phyloP scores from a whole-genome alignment of 768 basidiomycete species.

The Roridomyces roridus region DNA sequence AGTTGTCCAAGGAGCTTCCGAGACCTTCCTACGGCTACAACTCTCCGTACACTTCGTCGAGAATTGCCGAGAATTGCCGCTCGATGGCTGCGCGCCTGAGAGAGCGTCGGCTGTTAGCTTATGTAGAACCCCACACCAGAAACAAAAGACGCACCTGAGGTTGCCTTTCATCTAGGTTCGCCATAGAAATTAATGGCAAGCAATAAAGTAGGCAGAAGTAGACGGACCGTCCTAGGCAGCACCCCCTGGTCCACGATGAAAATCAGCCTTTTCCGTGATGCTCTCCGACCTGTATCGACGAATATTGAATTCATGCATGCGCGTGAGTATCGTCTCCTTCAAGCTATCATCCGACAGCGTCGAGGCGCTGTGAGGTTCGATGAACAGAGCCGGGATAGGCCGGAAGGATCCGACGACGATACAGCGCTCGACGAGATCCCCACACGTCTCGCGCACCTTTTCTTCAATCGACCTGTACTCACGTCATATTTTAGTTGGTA shows the following conservation, averaged over 20 bases:
- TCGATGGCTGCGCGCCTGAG: slow-evolving; percentile 12
- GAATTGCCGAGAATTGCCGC: slow-evolving; percentile 2
- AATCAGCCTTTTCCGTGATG: slow-evolving; percentile 10
- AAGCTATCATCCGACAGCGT: neutral
- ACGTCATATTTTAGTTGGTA: too few relatives aligned
- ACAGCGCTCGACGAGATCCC: slow-evolving; percentile 23
- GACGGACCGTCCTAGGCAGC: slow-evolving; percentile 8
- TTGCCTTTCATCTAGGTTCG: slow-evolving; percentile 15
- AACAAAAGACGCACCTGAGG: too few relatives aligned
- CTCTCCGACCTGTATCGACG: slow-evolving; percentile 6
- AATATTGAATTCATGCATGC: slow-evolving; percentile 12
- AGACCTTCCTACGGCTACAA: too few relatives aligned
- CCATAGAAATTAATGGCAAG: too few relatives aligned
- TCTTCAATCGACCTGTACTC: slow-evolving; percentile 26
- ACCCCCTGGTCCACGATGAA: slow-evolving; percentile 3
- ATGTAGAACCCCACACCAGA: too few relatives aligned
- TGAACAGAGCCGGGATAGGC: slow-evolving; percentile 16
- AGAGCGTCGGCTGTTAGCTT: too few relatives aligned
- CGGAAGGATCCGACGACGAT: slow-evolving; percentile 27
- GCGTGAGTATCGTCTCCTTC: slow-evolving; percentile 10
- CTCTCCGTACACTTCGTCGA: slow-evolving; percentile 5
- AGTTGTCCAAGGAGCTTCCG: too few relatives aligned
- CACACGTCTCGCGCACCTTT: slow-evolving; percentile 18
- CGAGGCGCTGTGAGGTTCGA: slow-evolving; percentile 16
- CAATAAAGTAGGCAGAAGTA: too few relatives aligned